These are phyloP conservation scores for Coccomyxa sp. DNA, from an alignment of 139 green algal species.

Conservation along the genomic window DNA sequence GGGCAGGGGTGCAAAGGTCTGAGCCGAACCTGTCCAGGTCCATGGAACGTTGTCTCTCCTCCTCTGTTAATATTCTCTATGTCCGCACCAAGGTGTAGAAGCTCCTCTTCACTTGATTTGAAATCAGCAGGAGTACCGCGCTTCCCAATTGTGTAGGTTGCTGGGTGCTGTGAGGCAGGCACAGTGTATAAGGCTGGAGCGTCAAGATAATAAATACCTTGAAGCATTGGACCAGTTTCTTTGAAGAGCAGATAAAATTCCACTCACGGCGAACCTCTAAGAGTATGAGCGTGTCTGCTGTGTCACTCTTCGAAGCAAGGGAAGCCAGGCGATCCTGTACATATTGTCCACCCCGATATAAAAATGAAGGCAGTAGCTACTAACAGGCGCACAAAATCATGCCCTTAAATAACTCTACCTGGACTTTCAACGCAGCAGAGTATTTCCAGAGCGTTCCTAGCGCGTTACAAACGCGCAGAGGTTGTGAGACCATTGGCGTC, in stretches of 20 bases:
- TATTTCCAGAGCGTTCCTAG: neutral
- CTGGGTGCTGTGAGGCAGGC: conserved; percentile 54
- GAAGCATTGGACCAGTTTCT: neutral
- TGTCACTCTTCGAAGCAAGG: neutral
- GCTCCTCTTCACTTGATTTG: conserved; percentile 12
- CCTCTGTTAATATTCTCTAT: conserved; percentile 46
- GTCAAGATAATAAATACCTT: neutral
- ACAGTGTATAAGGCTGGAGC: too few species aligned
- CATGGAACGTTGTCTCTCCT: conserved; percentile 88
- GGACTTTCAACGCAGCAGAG: neutral
- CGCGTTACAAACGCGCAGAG: neutral
- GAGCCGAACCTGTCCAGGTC: conserved; percentile 57
- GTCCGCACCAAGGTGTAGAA: conserved; percentile 22
- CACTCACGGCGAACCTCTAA: conserved; percentile 37
- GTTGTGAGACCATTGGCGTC: neutral
- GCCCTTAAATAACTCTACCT: neutral
- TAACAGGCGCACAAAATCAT: too few species aligned
- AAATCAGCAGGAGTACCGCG: conserved; percentile 61
- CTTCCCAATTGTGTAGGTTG: conserved; percentile 85
- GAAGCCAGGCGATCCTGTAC: too few species aligned
- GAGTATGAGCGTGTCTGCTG: conserved; percentile 51
- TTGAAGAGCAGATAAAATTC: neutral
- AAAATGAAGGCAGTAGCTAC: too few species aligned
- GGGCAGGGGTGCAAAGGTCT: neutral
- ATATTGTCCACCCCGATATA: too few species aligned